A percentile compares a stretch with the other conserved stretches of the same genome.
Evolutionary conservation across 768 basidiomycete species (phyloP).

Genomic region (Piloderma croceum): DNA sequence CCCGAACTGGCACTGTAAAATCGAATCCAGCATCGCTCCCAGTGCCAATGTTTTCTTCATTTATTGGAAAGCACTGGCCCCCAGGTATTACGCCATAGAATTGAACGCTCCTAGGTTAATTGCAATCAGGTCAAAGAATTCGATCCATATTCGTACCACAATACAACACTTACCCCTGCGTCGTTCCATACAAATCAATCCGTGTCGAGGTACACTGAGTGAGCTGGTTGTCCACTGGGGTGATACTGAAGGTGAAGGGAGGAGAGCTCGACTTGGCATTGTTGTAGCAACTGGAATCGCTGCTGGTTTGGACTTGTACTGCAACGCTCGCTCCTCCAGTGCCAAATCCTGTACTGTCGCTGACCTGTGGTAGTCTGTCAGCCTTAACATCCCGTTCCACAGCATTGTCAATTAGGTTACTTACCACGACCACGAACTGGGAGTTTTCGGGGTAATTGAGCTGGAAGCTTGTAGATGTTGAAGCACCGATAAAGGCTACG

Average conservation of each 20-base stretch:
- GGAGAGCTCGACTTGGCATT: slow-evolving; percentile 42
- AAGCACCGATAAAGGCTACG: slow-evolving; percentile 43
- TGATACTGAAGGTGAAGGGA: slow-evolving; percentile 54
- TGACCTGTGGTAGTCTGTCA: slow-evolving; percentile 48
- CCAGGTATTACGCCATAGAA: slow-evolving; percentile 79
- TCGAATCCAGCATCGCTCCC: no score
- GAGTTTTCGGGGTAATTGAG: slow-evolving; percentile 62
- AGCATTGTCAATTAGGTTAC: slow-evolving; percentile 23
- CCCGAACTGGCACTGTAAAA: slow-evolving; percentile 61
- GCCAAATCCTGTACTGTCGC: slow-evolving; percentile 57
- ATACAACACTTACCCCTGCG: slow-evolving; percentile 47
- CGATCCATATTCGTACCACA: background rate
- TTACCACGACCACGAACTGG: slow-evolving; percentile 71
- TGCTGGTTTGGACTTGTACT: slow-evolving; percentile 46
- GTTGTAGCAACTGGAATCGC: slow-evolving; percentile 58
- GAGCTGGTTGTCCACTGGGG: slow-evolving; percentile 56
- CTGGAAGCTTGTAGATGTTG: slow-evolving; percentile 43
- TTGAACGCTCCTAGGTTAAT: slow-evolving; percentile 55
- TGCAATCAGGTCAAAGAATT: slow-evolving; percentile 1
- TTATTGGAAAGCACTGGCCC: slow-evolving; percentile 67
- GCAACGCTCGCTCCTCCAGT: slow-evolving; percentile 71
- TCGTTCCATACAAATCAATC: slow-evolving; percentile 55
- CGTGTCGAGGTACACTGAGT: slow-evolving; percentile 60
- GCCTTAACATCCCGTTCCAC: slow-evolving; percentile 4
- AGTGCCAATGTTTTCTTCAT: slow-evolving; percentile 46